Evolutionary conservation across 2,329 filamentous ascomycete genomes (phyloP).

Genomic region (Cladorrhinum sp.): DNA sequence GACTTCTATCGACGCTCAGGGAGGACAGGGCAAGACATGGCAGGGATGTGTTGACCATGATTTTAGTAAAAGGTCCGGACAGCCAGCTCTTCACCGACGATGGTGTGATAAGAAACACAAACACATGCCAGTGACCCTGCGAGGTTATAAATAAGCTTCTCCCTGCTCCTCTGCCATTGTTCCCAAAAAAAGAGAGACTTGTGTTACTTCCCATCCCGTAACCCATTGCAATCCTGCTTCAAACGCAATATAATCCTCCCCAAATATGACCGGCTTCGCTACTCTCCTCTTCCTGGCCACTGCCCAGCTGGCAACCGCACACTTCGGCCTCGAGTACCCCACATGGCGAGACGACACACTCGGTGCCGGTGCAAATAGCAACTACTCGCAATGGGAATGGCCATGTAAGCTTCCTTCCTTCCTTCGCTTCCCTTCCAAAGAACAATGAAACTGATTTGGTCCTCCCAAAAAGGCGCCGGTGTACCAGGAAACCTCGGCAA

Average conservation of each 20-base stretch:
- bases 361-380: constrained; percentile 31
- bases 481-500: constrained; percentile 43
- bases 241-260: constrained; percentile 1
- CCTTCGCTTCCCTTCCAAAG: not conserved
- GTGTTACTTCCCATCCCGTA: not conserved
- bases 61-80: too few species aligned
- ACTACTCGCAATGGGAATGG: constrained; percentile 48
- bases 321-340: constrained; percentile 49
- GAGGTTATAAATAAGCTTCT: not conserved
- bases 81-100: too few species aligned
- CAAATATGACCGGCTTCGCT: constrained; percentile 33
- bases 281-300: constrained; percentile 36
- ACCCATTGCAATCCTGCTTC: not conserved
- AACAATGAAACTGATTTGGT: not conserved
- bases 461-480: constrained; percentile 39
- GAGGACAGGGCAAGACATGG: not conserved
- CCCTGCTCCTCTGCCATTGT: not conserved
- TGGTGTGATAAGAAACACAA: not conserved
- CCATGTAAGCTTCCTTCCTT: constrained; percentile 43
- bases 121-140: too few species aligned
- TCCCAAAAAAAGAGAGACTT: too few species aligned
- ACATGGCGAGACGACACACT: constrained; percentile 49
- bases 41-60: too few species aligned
- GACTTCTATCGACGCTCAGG: constrained; percentile 1
- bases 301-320: constrained; percentile 41